Percentiles rank a stretch among this genome's conserved stretches.
phyloP scores from a whole-genome alignment of 805 yeast genomes.

The Monosporozyma unispora region DNA sequence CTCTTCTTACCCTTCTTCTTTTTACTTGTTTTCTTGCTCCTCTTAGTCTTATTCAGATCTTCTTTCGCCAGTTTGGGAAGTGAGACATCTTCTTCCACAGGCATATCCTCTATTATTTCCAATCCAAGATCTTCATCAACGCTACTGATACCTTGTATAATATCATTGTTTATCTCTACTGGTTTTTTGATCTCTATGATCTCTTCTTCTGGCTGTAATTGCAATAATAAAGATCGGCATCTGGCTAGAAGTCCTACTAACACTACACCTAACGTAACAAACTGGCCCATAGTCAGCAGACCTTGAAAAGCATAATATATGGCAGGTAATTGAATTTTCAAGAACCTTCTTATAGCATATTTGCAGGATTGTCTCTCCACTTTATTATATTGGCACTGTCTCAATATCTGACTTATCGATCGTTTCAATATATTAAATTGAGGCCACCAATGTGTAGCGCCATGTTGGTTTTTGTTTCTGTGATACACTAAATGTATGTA shows the following conservation, averaged over 20 bases:
- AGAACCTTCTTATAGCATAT: slow-evolving; percentile 19
- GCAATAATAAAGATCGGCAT: slow-evolving; percentile 6
- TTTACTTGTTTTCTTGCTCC: slow-evolving; percentile 26
- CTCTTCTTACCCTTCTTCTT: slow-evolving; percentile 39
- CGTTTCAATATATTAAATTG: slow-evolving; percentile 57
- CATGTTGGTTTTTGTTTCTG: slow-evolving; percentile 70
- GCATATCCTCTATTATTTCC: neutral
- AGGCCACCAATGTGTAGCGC: slow-evolving; percentile 69
- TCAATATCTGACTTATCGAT: slow-evolving; percentile 19
- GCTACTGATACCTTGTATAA: too few relatives aligned
- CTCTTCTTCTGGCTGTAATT: neutral
- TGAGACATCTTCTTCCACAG: neutral
- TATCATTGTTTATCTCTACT: neutral
- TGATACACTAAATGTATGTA: slow-evolving; percentile 57
- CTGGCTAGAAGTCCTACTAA: slow-evolving; percentile 49
- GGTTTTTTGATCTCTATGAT: neutral
- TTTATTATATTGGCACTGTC: neutral
- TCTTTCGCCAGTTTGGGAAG: neutral
- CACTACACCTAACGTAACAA: slow-evolving; percentile 62
- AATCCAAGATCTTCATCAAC: slow-evolving; percentile 25
- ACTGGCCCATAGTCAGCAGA: slow-evolving; percentile 67
- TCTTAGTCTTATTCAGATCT: slow-evolving; percentile 6
- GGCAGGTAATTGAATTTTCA: slow-evolving; percentile 33
- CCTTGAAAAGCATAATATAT: slow-evolving; percentile 57
- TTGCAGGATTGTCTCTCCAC: neutral